Evolutionary conservation across 1,139 yeast genomes (phyloP), one percentile per base, ranked within the genome.

Genomic region (Magnusiomyces tetraspermus): DNA sequence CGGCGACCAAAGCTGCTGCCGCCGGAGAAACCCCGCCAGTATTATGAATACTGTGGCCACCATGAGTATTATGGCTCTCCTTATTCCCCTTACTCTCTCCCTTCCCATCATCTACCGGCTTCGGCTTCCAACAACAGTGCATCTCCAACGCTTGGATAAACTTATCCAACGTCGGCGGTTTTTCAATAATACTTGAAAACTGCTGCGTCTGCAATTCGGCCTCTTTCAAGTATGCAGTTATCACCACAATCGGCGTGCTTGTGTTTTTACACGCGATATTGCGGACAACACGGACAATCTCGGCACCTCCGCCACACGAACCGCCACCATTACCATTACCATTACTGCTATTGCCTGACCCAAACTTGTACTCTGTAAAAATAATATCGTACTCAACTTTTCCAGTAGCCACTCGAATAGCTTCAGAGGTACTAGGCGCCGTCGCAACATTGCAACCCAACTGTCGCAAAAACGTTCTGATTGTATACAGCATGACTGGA

Each of bases 371-470:
- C 1, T 92, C 92, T 0, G 95, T 82, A 57, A 90, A 75, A 38
- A 92, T 88, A 46, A 89, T 62, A 67, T 90, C 97, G 70, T 88
- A 92, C 61, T 80, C 82, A 26, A 88, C 87, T 53, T 83, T 84
- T 42, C 95, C 85, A 0, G 95, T 85, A 5, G 92, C 89, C 53
- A 94, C 71, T 55, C 95, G 76, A 15, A 89, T 79, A 52, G 89
- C 74, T 58, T 88, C 96, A 57, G 89, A 92, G 0, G 95, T 96
- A 57, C 83, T 82, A 0, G 82, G 73, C 5, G 86, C 86, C 1
- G 88, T 74, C 6, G 87, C 87, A 8, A 88, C 96, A 15, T 84
- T 79, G 68, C 96, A 88, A 0, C 95, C 95, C 36, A 84, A 67
- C 53, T 77, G 75, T 56, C 82, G 88, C 55, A 92, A 71, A 60